phyloP scores from a whole-genome alignment of 73 alveolate genomes.

The Paramecium sexaurelia region DNA sequence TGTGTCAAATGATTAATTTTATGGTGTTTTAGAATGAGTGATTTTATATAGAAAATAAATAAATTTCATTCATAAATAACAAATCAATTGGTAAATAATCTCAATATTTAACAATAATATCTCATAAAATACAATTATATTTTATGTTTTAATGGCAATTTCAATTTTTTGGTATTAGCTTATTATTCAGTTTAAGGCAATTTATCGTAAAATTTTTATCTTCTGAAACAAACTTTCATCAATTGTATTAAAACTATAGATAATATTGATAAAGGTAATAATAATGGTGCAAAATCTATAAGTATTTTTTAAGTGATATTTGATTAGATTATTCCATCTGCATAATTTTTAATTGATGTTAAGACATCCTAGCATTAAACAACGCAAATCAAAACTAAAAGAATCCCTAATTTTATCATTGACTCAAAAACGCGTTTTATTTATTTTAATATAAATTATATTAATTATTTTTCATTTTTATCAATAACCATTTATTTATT shows the following conservation, averaged over 20 bases:
- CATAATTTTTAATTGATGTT: neutral
- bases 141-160: neutral
- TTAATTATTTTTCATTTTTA: neutral
- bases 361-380: neutral
- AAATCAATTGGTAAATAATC: neutral
- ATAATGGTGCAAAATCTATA: constrained; percentile 13
- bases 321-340: constrained; percentile 9
- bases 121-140: neutral
- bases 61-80: neutral
- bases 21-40: neutral
- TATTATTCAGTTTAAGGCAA: neutral
- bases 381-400: neutral
- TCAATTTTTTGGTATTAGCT: neutral
- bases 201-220: constrained; percentile 18
- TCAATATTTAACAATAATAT: constrained; percentile 18
- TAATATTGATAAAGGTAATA: neutral
- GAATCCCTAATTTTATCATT: neutral
- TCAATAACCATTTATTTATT: neutral
- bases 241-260: neutral
- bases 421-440: neutral
- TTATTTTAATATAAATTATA: neutral
- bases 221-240: neutral
- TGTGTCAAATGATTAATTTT: neutral
- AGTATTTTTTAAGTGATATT: neutral
- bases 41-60: neutral